phyloP scores from a whole-genome alignment of 2,329 filamentous ascomycete species.

The Furcasterigmium furcatum region DNA sequence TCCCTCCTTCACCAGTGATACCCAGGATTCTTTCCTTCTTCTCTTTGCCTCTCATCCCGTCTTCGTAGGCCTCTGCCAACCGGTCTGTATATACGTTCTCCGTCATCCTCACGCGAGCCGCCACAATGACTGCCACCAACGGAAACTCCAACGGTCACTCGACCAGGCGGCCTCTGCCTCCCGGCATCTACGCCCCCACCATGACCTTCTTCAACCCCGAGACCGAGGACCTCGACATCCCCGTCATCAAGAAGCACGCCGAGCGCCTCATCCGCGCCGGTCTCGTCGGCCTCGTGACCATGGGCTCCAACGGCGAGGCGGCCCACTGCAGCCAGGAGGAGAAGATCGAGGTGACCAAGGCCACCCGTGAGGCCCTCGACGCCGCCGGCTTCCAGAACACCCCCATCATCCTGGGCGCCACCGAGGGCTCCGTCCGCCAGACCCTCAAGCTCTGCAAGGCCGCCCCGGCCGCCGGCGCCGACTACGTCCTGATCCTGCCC shows the following conservation, averaged over 20 bases:
- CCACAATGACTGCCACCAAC: conserved; percentile 15
- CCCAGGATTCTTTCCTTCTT: not conserved
- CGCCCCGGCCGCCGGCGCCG: conserved; percentile 66
- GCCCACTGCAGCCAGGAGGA: conserved; percentile 79
- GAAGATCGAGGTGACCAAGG: conserved; percentile 69
- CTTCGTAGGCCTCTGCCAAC: too few species aligned
- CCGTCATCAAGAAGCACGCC: conserved; percentile 76
- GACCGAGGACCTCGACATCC: conserved; percentile 81
- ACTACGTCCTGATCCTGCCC: conserved; percentile 76
- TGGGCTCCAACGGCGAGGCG: conserved; percentile 90
- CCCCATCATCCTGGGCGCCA: conserved; percentile 81
- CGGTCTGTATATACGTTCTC: not conserved
- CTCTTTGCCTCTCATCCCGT: not conserved
- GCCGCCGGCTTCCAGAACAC: conserved; percentile 71
- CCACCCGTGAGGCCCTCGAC: conserved; percentile 79
- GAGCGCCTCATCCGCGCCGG: conserved; percentile 74
- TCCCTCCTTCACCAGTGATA: not conserved
- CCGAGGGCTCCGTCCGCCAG: conserved; percentile 76
- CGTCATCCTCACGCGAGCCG: not conserved
- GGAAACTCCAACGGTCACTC: conserved; percentile 11
- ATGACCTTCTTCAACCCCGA: conserved; percentile 87
- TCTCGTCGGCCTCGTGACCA: conserved; percentile 76
- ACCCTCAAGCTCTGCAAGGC: conserved; percentile 74
- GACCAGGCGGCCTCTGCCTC: conserved; percentile 59
- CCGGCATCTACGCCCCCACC: conserved; percentile 83